Evolutionary conservation across 192 early-diverging fungal genomes (phyloP), one percentile per base, ranked within the genome.

Genomic region (Coemansia sp.): DNA sequence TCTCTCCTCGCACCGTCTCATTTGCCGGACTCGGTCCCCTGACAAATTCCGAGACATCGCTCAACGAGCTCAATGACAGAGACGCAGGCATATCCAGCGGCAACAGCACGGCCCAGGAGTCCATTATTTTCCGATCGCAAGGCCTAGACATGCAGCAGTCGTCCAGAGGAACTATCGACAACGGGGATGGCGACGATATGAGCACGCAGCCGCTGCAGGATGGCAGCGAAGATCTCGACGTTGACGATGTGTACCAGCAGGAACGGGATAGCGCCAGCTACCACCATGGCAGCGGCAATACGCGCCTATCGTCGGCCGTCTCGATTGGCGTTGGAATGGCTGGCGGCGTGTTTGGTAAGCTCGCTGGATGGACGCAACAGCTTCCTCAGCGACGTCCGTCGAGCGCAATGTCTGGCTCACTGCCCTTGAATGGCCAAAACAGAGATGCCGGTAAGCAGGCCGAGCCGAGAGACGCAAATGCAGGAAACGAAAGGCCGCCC

Each of bases 321-420:
- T 30, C 61, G 13, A 63, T 62, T 6, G 74, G 74, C 6, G 68
- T 67, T 14, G 73, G 74, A 9, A 65, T 78, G 61, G 40, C 56
- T 17, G 66, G 61, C 19, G 62, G 61, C n/a, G 30, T 72, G 19
- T 72, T 78, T 17, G 55, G 70, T 48, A 72, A 62, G 58, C 68
- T 78, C 45, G 31, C 69, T 9, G 61, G 52, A 20, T 77, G 75
- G 75, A 33, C 65, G 3, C 69, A 62, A 45, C 58, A 62, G 22
- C 50, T 68, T 15, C 44, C 57, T 20, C 52, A 33, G 17, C 58
- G 54, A n/a, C 61, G 45, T 38, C 67, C 75, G 11, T 50, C 66
- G 17, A 68, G 20, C 28, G 38, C 64, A 0, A 55, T 55, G 17
- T 22, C 68, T 10, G 28, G n/a, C n/a, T 34, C 50, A 1, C 6